A percentile compares a stretch with the other conserved stretches of the same genome.
Evolutionary conservation across 2,329 filamentous ascomycete species (phyloP).

Genomic region (Penicillium nordicum): DNA sequence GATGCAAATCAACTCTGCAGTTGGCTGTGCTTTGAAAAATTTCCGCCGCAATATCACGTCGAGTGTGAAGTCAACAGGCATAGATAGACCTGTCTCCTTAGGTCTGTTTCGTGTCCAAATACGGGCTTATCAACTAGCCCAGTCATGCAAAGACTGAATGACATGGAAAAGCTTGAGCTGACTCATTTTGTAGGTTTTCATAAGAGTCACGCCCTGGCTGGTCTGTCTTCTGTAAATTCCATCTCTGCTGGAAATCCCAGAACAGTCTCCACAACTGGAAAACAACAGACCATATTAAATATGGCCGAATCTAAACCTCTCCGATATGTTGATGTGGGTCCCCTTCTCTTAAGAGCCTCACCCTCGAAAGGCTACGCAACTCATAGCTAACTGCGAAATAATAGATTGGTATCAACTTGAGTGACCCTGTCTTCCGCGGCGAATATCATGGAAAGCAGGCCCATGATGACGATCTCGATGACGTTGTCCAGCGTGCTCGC

Average conservation of each 20-base stretch:
- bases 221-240: background rate
- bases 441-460: slow-evolving; percentile 74
- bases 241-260: slow-evolving; percentile 5
- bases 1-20: slow-evolving; percentile 17
- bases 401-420: slow-evolving; percentile 88
- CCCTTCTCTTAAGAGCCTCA: background rate
- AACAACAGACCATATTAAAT: slow-evolving; percentile 12
- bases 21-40: slow-evolving; percentile 12
- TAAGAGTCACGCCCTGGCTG: background rate
- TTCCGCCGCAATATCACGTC: slow-evolving; percentile 13
- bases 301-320: slow-evolving; percentile 40
- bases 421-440: slow-evolving; percentile 85
- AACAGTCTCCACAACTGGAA: slow-evolving; percentile 11
- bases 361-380: background rate
- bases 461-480: slow-evolving; percentile 46
- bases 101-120: background rate
- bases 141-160: background rate
- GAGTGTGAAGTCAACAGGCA: slow-evolving; percentile 5
- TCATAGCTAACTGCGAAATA: slow-evolving; percentile 14
- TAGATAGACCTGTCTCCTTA: background rate
- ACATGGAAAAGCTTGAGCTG: background rate
- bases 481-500: slow-evolving; percentile 73
- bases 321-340: slow-evolving; percentile 48
- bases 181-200: background rate
- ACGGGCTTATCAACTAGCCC: background rate